phyloP scores from a whole-genome alignment of 768 basidiomycete genomes.

The Amanita polypyramis region DNA sequence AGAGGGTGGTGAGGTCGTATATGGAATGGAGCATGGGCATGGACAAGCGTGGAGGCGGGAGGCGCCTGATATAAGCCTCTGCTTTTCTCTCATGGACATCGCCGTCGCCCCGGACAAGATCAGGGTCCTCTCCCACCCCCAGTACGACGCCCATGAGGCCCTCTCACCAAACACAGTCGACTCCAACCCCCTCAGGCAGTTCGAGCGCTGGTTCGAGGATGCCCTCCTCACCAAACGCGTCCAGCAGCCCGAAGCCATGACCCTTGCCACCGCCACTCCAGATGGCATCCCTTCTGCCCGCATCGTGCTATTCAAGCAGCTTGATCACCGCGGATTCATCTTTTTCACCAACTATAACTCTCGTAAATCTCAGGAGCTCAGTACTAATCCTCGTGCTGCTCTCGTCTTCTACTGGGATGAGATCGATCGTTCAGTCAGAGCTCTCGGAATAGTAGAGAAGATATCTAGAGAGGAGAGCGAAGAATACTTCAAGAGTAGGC shows the following conservation, averaged over 20 bases:
- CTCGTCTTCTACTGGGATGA: slow-evolving; percentile 91
- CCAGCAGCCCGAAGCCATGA: slow-evolving; percentile 85
- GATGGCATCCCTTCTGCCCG: slow-evolving; percentile 77
- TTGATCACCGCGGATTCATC: slow-evolving; percentile 83
- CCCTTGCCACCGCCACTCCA: slow-evolving; percentile 62
- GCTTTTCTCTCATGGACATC: slow-evolving; percentile 18
- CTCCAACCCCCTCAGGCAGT: slow-evolving; percentile 72
- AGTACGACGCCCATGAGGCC: slow-evolving; percentile 59
- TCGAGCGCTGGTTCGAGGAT: slow-evolving; percentile 77
- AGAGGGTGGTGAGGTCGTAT: slow-evolving; percentile 82
- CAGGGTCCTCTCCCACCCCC: slow-evolving; percentile 61
- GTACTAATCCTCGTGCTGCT: slow-evolving; percentile 67
- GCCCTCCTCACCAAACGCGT: slow-evolving; percentile 44
- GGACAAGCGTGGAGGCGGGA: slow-evolving; percentile 9
- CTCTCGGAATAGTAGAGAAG: slow-evolving; percentile 80
- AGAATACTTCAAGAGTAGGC: slow-evolving; percentile 76
- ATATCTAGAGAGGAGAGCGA: slow-evolving; percentile 62
- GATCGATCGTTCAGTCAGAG: slow-evolving; percentile 68
- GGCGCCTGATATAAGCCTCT: neutral
- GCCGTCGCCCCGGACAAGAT: slow-evolving; percentile 42
- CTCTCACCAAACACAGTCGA: slow-evolving; percentile 52
- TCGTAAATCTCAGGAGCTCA: slow-evolving; percentile 79
- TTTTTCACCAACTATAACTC: slow-evolving; percentile 98
- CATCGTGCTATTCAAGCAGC: slow-evolving; percentile 85
- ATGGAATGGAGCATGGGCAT: slow-evolving; percentile 58